These are phyloP conservation scores for Isabelozyma pseudorhagii DNA, from an alignment of 805 yeast species.

Conservation along the genomic window DNA sequence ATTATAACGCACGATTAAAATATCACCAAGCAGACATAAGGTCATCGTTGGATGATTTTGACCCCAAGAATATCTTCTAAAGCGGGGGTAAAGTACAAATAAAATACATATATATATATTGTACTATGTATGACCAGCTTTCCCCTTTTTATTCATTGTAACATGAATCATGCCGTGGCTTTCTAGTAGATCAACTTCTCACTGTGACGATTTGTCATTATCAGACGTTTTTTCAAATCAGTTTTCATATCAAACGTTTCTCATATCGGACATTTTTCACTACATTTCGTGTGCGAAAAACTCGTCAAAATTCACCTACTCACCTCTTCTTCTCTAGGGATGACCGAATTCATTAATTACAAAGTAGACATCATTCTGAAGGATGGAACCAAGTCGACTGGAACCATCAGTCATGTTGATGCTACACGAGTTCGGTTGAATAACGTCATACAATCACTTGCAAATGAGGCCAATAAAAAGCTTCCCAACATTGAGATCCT, in stretches of 20 bases:
- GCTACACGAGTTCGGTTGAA: conserved; percentile 21
- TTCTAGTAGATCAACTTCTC: too few species aligned
- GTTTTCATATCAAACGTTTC: too few species aligned
- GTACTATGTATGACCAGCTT: too few species aligned
- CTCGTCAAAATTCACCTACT: too few species aligned
- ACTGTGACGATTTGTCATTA: too few species aligned
- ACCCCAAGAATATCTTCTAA: too few species aligned
- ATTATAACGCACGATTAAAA: background rate
- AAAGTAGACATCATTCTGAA: conserved; percentile 36
- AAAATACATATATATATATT: too few species aligned
- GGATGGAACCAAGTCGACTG: conserved; percentile 34
- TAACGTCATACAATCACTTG: conserved; percentile 13
- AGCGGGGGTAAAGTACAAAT: too few species aligned
- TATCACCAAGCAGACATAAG: background rate
- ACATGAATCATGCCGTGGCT: too few species aligned
- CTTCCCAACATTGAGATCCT: conserved; percentile 18
- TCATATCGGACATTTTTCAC: too few species aligned
- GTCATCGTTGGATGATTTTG: background rate
- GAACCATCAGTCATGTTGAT: conserved; percentile 33
- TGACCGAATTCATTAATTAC: conserved; percentile 42
- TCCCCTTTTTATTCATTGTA: too few species aligned
- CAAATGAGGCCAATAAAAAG: background rate
- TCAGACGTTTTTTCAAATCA: too few species aligned
- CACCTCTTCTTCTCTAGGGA: conserved; percentile 7
- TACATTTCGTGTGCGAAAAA: background rate